phyloP scores from a whole-genome alignment of 495 filamentous ascomycete species.

The Stereocaulon alpinum region DNA sequence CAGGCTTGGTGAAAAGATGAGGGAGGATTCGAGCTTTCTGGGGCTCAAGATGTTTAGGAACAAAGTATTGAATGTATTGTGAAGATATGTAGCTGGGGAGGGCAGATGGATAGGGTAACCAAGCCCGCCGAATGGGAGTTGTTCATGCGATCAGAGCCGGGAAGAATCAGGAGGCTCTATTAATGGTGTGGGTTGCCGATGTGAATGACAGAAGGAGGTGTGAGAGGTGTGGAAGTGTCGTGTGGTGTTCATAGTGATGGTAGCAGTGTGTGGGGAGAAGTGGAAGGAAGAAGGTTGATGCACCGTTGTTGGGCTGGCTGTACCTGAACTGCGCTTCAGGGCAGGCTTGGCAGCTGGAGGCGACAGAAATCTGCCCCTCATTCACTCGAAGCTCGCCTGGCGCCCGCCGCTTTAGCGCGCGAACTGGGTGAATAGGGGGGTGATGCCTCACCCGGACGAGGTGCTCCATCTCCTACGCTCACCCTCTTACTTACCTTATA shows the following conservation, averaged over 20 bases:
- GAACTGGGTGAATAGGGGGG: not conserved
- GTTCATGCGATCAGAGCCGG: not conserved
- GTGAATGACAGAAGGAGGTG: slow-evolving; percentile 8
- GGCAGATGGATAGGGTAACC: not conserved
- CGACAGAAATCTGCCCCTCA: too few relatives aligned
- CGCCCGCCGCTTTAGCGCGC: not conserved
- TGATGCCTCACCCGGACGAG: not conserved
- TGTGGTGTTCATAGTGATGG: slow-evolving; percentile 17
- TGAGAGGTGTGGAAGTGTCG: slow-evolving; percentile 7
- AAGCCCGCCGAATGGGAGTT: not conserved
- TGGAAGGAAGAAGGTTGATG: slow-evolving; percentile 1
- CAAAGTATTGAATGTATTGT: not conserved
- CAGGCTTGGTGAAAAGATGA: too few relatives aligned
- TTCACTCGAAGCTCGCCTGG: too few relatives aligned
- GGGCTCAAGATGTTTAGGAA: not conserved
- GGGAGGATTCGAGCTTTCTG: not conserved
- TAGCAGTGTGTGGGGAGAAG: slow-evolving; percentile 5
- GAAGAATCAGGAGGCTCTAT: slow-evolving; percentile 13
- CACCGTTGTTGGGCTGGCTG: not conserved
- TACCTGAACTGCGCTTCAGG: not conserved
- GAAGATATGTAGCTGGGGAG: not conserved
- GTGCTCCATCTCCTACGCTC: not conserved
- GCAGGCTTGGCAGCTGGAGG: too few relatives aligned
- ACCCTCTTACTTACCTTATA: slow-evolving; percentile 1
- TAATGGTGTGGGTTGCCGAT: slow-evolving; percentile 9